Conservation (phyloP, 2,329 filamentous ascomycete species). For the Fusarium proliferatum region DNA sequence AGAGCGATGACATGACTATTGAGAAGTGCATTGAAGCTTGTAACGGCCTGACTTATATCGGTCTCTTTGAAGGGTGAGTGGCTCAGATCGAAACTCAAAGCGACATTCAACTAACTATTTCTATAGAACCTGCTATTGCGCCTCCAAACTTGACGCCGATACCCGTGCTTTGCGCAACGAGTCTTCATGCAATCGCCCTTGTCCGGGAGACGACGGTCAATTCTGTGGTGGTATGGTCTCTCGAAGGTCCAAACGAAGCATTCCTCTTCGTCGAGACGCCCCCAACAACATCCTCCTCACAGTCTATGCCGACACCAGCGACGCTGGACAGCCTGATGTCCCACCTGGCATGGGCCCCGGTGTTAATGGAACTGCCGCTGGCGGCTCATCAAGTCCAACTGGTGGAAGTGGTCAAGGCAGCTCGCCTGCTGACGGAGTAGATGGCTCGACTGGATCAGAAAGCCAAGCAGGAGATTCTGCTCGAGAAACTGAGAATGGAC, state of each 20-base stretch:
- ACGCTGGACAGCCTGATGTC: slow-evolving; percentile 43
- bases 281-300: slow-evolving; percentile 53
- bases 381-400: neutral
- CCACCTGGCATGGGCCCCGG: slow-evolving; percentile 50
- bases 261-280: slow-evolving; percentile 42
- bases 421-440: neutral
- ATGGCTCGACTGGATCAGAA: neutral
- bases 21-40: slow-evolving; percentile 54
- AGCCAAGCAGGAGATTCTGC: neutral
- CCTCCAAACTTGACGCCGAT: slow-evolving; percentile 53
- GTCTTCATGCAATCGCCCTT: slow-evolving; percentile 51
- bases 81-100: neutral
- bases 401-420: neutral
- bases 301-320: slow-evolving; percentile 54
- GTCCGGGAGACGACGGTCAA: slow-evolving; percentile 54
- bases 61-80: slow-evolving; percentile 48
- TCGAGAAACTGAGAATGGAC: neutral
- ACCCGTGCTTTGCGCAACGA: slow-evolving; percentile 49
- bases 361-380: neutral
- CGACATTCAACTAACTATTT: neutral
- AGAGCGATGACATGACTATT: slow-evolving; percentile 53
- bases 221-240: slow-evolving; percentile 56
- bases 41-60: slow-evolving; percentile 51
- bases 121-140: slow-evolving; percentile 59
- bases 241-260: slow-evolving; percentile 14